Evolutionary conservation across 164 flowering plant species (phyloP).

Genomic region (Akebia trifoliata): DNA sequence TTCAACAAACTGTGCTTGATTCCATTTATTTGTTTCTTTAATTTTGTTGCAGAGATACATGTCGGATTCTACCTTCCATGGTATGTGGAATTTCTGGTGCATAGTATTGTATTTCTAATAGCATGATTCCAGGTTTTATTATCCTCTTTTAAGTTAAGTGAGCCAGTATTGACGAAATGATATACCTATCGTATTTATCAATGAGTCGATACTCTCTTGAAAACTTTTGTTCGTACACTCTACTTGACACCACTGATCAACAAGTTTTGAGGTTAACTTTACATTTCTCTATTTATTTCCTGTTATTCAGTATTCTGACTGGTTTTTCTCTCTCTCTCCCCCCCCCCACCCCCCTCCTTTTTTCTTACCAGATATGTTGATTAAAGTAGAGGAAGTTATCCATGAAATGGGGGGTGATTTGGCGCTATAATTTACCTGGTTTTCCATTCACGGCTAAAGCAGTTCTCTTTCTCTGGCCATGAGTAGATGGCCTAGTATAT

Average conservation of each 20-base stretch:
- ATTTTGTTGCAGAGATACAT: slow-evolving; percentile 50
- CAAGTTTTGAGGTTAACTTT: too few relatives aligned
- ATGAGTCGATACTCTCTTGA: background rate
- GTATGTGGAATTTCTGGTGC: slow-evolving; percentile 22
- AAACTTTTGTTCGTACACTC: background rate
- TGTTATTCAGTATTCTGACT: background rate
- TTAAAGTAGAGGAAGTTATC: slow-evolving; percentile 54
- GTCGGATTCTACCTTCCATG: slow-evolving; percentile 64
- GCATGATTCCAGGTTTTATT: too few relatives aligned
- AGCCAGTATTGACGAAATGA: background rate
- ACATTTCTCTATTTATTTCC: too few relatives aligned
- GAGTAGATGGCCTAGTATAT: background rate
- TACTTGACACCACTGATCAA: too few relatives aligned
- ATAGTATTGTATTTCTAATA: background rate
- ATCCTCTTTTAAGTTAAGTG: background rate
- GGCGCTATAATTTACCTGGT: slow-evolving; percentile 9
- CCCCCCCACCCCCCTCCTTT: background rate
- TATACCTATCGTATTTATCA: background rate
- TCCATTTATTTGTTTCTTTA: background rate
- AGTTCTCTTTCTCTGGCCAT: background rate
- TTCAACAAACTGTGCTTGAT: background rate
- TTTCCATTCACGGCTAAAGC: background rate
- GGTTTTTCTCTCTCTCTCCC: background rate
- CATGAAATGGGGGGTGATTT: slow-evolving; percentile 45
- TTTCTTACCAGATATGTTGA: slow-evolving; percentile 43